Conservation (phyloP, 352 stramenopile species). For the Globisporangium sylvaticum region DNA sequence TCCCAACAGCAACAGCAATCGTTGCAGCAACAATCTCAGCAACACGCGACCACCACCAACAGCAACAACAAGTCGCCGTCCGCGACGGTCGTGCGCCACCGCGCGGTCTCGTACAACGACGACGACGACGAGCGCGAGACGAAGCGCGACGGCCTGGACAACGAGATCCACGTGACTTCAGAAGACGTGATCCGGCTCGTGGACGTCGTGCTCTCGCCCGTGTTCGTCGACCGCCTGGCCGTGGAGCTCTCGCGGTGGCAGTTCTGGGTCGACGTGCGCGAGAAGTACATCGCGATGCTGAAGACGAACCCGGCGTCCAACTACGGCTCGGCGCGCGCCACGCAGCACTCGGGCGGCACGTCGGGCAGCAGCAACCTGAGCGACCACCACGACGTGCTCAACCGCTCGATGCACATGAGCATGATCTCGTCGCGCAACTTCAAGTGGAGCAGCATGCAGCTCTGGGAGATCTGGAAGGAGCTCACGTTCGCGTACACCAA, state of each 20-base stretch:
- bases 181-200: slow-evolving; percentile 75
- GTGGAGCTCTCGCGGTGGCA: slow-evolving; percentile 70
- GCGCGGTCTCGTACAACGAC: slow-evolving; percentile 3
- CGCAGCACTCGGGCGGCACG: neutral
- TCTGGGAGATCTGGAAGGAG: slow-evolving; percentile 85
- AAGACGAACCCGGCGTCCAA: slow-evolving; percentile 18
- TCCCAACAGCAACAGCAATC: too few relatives aligned
- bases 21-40: neutral
- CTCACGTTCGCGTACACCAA: slow-evolving; percentile 79
- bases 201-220: slow-evolving; percentile 65
- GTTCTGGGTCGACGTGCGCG: slow-evolving; percentile 74
- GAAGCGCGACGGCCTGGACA: slow-evolving; percentile 30
- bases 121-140: slow-evolving; percentile 18
- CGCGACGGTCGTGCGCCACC: slow-evolving; percentile 4
- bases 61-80: neutral
- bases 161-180: slow-evolving; percentile 60
- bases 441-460: slow-evolving; percentile 80
- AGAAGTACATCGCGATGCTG: slow-evolving; percentile 67
- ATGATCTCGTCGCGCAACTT: slow-evolving; percentile 48
- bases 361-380: slow-evolving; percentile 1
- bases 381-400: slow-evolving; percentile 9
- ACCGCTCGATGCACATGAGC: slow-evolving; percentile 3
- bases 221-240: slow-evolving; percentile 65
- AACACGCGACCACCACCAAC: neutral
- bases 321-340: slow-evolving; percentile 11